Base-by-base conservation (phyloP, 371 early-diverging fungal genomes). In the Actinomortierella ambigua region DNA sequence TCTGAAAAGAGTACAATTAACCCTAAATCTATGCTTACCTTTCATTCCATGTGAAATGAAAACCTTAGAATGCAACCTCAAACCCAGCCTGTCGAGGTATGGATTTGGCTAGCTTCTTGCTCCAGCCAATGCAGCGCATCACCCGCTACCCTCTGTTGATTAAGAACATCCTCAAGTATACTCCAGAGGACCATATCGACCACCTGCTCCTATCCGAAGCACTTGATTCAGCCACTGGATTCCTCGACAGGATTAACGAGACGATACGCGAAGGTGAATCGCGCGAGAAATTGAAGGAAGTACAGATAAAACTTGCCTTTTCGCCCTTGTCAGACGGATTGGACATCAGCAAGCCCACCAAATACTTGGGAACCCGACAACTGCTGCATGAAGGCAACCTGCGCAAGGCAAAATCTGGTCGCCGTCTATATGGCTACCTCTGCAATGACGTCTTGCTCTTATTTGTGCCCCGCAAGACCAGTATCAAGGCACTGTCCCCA, bases 41-140 rank as follows among this genome's bases (percentile, higher is more conserved):
- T 34, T 34, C 34, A 34, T 34, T 34, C 11, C 34, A 34, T 34
- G 34, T 34, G 34, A 34, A 34, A 34, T 34, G 34, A 34, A 34
- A 34, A 34, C 34, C 34, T 22, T 70, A 83, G 85, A 75, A 79
- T 20, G 69, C 85, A 53, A 77, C 88, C 68, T 80, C 82, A 56
- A 78, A 88, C 79, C 88, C 91, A 0, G 80, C 86, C 44, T 95
- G 94, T 69, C 88, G 93, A 7, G 81, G 86, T 11, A 70, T 98
- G 53, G 93, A 94, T 44, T 23, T 27, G 17, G 20, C 42, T 50
- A 46, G 46, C 40, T 46, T n/a, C 17, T 27, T 29, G 6, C 39
- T 39, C 55, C 39, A 93, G 41, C 98, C 98, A 6, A 88, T 97
- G 78, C 98, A 98, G 73, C 86, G 98, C 43, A 90, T 98, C 29